These are phyloP conservation scores for Arabidopsis lyrata DNA, from an alignment of 441 rosid species.

Conservation along the genomic window DNA sequence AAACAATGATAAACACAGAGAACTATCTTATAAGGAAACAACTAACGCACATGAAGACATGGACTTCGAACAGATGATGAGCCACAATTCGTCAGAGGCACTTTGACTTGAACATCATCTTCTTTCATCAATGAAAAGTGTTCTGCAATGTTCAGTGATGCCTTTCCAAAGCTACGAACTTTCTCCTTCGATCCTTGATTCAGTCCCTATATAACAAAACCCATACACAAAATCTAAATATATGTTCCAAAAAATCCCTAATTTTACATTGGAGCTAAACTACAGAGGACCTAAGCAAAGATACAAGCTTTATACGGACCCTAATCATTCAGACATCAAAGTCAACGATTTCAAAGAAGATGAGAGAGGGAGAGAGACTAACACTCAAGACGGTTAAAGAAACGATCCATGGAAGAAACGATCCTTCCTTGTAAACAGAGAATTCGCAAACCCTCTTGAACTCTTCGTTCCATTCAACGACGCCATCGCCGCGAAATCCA, in stretches of 20 bases:
- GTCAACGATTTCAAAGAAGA: conserved; percentile 15
- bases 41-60: conserved; percentile 56
- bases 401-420: conserved; percentile 61
- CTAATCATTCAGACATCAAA: conserved; percentile 7
- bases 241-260: not conserved
- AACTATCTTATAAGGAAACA: not conserved
- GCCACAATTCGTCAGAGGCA: conserved; percentile 52
- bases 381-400: conserved; percentile 60
- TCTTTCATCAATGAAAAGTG: conserved; percentile 52
- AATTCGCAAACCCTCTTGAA: conserved; percentile 55
- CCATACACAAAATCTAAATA: not conserved
- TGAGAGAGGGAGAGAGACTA: conserved; percentile 37
- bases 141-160: conserved; percentile 62
- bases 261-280: conserved; percentile 1
- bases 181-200: conserved; percentile 54
- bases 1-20: conserved; percentile 3
- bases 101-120: conserved; percentile 55
- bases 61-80: conserved; percentile 42
- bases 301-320: conserved; percentile 13
- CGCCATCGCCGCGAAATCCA: conserved; percentile 51
- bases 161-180: conserved; percentile 57
- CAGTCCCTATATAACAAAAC: conserved; percentile 51
- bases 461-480: conserved; percentile 69
- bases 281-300: conserved; percentile 27
- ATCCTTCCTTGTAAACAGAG: conserved; percentile 53